A percentile compares a stretch with the other conserved stretches of the same genome.
Evolutionary conservation across 2,329 filamentous ascomycete genomes (phyloP).

Genomic region (Penicillium frequentans): DNA sequence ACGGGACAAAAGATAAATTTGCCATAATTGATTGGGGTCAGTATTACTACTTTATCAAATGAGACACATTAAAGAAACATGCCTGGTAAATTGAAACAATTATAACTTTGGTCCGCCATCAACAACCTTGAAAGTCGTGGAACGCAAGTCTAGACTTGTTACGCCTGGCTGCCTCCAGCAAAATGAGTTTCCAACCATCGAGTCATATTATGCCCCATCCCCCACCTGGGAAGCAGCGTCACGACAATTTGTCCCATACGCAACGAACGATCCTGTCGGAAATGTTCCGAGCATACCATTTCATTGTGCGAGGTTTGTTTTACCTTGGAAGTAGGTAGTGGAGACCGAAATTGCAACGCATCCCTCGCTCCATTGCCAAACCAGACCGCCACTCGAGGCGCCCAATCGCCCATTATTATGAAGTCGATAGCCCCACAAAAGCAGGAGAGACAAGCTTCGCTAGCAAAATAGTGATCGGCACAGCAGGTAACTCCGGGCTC

Average conservation of each 20-base stretch:
- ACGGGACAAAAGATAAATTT: conserved; percentile 19
- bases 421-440: not conserved
- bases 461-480: conserved; percentile 46
- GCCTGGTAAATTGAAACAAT: too few species aligned
- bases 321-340: not conserved
- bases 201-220: not conserved
- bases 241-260: not conserved
- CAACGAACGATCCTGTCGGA: not conserved
- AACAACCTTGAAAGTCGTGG: not conserved
- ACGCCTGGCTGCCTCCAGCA: not conserved
- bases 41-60: too few species aligned
- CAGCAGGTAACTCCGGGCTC: conserved; percentile 50
- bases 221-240: not conserved
- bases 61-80: too few species aligned
- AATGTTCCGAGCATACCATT: not conserved
- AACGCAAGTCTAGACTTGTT: not conserved
- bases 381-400: too few species aligned
- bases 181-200: not conserved
- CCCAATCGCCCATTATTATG: not conserved
- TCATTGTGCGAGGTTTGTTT: not conserved
- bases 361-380: not conserved
- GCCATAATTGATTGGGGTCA: too few species aligned
- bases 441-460: conserved; percentile 5
- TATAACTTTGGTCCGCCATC: not conserved
- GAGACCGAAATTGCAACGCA: not conserved